Evolutionary conservation across 306 rosid genomes (phyloP).

Genomic region (Quillaja saponaria): DNA sequence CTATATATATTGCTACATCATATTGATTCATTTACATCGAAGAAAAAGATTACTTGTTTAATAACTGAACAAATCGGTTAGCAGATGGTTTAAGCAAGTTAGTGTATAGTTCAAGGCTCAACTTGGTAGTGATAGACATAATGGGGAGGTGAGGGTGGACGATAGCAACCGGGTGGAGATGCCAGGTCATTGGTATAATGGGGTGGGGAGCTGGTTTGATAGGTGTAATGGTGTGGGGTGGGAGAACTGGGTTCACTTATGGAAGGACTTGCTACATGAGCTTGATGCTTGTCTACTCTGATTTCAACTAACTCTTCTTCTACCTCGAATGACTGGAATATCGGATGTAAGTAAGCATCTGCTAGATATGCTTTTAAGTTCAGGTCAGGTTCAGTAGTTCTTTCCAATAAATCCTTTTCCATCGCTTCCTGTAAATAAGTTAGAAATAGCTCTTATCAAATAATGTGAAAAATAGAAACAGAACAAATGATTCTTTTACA

Average conservation of each 20-base stretch:
- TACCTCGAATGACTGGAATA: conserved; percentile 75
- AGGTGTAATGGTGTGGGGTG: conserved; percentile 44
- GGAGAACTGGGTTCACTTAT: conserved; percentile 57
- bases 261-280: conserved; percentile 39
- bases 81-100: conserved; percentile 27
- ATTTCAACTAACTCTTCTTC: conserved; percentile 61
- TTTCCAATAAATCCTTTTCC: conserved; percentile 71
- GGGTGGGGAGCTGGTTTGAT: conserved; percentile 37
- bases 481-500: conserved; percentile 2
- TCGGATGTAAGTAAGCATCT: conserved; percentile 93
- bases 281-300: conserved; percentile 70
- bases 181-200: conserved; percentile 30
- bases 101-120: conserved; percentile 43
- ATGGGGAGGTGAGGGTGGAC: conserved; percentile 49
- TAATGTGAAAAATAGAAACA: conserved; percentile 9
- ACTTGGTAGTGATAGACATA: conserved; percentile 47
- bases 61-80: conserved; percentile 25
- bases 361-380: conserved; percentile 74
- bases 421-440: conserved; percentile 73
- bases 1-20: no score
- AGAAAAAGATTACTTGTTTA: no score
- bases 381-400: conserved; percentile 62
- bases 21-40: no score
- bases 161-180: conserved; percentile 51
- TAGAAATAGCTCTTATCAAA: background rate